phyloP scores from a whole-genome alignment of 2,329 filamentous ascomycete species.

The Diaporthe ampelina region DNA sequence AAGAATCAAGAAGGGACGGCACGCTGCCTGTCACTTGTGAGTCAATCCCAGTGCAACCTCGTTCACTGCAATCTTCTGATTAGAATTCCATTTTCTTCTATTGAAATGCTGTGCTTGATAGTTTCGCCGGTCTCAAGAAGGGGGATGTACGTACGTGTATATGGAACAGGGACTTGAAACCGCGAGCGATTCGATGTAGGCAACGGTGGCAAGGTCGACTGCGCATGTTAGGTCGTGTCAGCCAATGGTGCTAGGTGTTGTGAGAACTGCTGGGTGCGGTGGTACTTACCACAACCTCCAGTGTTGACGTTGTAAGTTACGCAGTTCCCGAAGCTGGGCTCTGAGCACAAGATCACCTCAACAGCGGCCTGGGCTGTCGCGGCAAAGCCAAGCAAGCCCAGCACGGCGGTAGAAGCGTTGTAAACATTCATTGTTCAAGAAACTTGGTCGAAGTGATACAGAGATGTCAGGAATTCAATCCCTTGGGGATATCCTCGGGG shows the following conservation, averaged over 20 bases:
- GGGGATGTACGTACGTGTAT: not conserved
- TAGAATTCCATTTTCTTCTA: not conserved
- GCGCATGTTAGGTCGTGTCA: not conserved
- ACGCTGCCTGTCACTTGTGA: conserved; percentile 19
- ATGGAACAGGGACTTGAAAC: conserved; percentile 8
- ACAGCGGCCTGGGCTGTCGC: conserved; percentile 1
- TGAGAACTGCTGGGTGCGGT: not conserved
- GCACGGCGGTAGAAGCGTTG: conserved; percentile 13
- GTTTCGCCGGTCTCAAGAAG: not conserved
- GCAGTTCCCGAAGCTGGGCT: conserved; percentile 10
- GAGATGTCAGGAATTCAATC: not conserved
- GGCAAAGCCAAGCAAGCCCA: not conserved
- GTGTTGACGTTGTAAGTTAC: not conserved
- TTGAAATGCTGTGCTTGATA: not conserved
- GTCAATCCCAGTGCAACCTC: not conserved
- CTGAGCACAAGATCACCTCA: conserved; percentile 5
- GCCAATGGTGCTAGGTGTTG: too few relatives aligned
- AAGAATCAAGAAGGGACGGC: not conserved
- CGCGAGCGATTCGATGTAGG: conserved; percentile 13
- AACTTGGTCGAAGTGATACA: not conserved
- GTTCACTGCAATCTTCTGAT: not conserved
- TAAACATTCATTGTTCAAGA: not conserved
- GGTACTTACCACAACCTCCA: conserved; percentile 6
- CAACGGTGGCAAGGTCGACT: conserved; percentile 9
- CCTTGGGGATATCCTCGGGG: not conserved